Conservation (phyloP, 2,329 filamentous ascomycete genomes). For the Beauveria brongniartii region DNA sequence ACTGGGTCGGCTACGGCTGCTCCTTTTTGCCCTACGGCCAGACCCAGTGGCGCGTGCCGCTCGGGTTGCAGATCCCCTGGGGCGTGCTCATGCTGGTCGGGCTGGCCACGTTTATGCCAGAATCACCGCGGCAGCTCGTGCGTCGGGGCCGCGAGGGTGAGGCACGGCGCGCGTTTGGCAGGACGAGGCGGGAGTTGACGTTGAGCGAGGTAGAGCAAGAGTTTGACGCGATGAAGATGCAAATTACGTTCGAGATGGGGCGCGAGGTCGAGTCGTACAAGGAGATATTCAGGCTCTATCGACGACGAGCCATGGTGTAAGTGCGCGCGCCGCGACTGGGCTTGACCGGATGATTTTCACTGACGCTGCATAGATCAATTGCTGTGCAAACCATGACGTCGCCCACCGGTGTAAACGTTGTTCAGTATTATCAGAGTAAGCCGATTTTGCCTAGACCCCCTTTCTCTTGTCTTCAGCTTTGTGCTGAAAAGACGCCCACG, state of each 20-base stretch:
- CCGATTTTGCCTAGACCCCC: neutral
- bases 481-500: neutral
- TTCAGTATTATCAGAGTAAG: conserved; percentile 36
- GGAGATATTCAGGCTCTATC: conserved; percentile 44
- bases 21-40: conserved; percentile 41
- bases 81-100: conserved; percentile 46
- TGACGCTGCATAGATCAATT: conserved; percentile 29
- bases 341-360: no score
- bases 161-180: conserved; percentile 38
- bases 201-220: conserved; percentile 38
- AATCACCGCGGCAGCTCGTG: conserved; percentile 32
- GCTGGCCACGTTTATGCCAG: conserved; percentile 10
- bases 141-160: conserved; percentile 39
- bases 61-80: conserved; percentile 48
- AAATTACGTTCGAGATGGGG: conserved; percentile 50
- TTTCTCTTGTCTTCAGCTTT: neutral
- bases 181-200: conserved; percentile 37
- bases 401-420: conserved; percentile 49
- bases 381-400: conserved; percentile 50
- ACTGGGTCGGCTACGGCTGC: conserved; percentile 50
- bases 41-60: conserved; percentile 46
- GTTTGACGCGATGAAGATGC: conserved; percentile 44
- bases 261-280: conserved; percentile 42
- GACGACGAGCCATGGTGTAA: conserved; percentile 41
- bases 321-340: conserved; percentile 11